Conservation (phyloP, 2,329 filamentous ascomycete species). For the Bipolaris sorokiniana region DNA sequence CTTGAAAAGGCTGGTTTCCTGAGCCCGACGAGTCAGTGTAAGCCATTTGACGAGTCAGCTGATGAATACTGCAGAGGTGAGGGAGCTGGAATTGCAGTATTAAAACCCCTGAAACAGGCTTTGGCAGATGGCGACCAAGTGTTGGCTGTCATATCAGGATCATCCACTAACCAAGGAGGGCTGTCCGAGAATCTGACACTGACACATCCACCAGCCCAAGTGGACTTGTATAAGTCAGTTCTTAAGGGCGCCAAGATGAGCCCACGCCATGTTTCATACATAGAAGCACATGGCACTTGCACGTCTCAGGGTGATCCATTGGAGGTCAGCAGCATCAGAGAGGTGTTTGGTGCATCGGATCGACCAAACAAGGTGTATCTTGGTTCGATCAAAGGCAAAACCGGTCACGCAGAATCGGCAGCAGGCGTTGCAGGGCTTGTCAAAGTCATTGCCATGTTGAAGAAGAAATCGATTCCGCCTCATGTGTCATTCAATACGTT, state of each 20-base stretch:
- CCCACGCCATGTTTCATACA: slow-evolving; percentile 36
- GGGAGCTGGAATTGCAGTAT: slow-evolving; percentile 25
- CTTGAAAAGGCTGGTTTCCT: slow-evolving; percentile 5
- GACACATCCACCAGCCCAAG: slow-evolving; percentile 30
- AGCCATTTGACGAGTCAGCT: background rate
- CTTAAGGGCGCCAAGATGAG: slow-evolving; percentile 35
- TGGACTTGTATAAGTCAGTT: slow-evolving; percentile 20
- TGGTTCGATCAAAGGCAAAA: slow-evolving; percentile 39
- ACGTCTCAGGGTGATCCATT: slow-evolving; percentile 36
- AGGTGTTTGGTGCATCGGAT: slow-evolving; percentile 11
- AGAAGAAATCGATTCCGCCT: slow-evolving; percentile 5
- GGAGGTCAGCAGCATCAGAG: slow-evolving; percentile 28
- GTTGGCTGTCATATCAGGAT: slow-evolving; percentile 35
- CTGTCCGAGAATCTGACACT: slow-evolving; percentile 28
- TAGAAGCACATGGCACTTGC: slow-evolving; percentile 43
- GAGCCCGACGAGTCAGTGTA: slow-evolving; percentile 1
- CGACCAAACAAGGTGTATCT: slow-evolving; percentile 25
- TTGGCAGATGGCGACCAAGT: slow-evolving; percentile 38
- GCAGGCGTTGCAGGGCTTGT: slow-evolving; percentile 39
- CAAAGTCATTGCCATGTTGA: slow-evolving; percentile 39
- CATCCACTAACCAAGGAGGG: slow-evolving; percentile 40
- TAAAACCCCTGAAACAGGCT: slow-evolving; percentile 38
- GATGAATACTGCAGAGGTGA: slow-evolving; percentile 7
- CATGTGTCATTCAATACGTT: slow-evolving; percentile 7
- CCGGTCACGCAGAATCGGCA: slow-evolving; percentile 46